Conservation (phyloP, 345 rosid species). For the Cardamine resedifolia region DNA sequence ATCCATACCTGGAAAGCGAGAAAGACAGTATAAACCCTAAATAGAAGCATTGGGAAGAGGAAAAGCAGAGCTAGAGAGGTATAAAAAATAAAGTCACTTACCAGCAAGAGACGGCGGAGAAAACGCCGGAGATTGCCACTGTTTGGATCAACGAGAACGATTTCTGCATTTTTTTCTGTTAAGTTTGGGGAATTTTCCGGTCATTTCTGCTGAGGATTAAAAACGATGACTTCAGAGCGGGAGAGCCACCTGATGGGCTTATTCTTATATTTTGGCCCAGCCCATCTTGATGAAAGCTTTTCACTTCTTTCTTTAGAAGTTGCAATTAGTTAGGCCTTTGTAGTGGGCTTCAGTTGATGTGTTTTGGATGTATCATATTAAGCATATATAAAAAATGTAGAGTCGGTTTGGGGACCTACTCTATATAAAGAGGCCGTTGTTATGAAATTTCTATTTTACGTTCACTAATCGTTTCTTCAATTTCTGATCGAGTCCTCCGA, state of each 20-base stretch:
- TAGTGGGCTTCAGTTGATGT: too few species aligned
- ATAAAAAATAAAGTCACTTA: slow-evolving; percentile 14
- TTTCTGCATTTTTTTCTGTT: slow-evolving; percentile 49
- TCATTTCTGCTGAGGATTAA: not conserved
- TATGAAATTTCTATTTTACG: too few species aligned
- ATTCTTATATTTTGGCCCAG: not conserved
- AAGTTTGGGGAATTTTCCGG: not conserved
- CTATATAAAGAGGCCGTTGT: too few species aligned
- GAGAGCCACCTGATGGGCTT: slow-evolving; percentile 25
- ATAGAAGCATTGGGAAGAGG: not conserved
- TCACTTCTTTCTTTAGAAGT: too few species aligned
- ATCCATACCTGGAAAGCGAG: slow-evolving; percentile 67
- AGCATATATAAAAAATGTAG: too few species aligned
- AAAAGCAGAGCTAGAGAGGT: not conserved
- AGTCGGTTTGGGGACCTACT: too few species aligned
- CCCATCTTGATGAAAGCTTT: too few species aligned
- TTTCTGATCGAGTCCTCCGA: too few species aligned
- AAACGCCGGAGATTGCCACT: slow-evolving; percentile 66
- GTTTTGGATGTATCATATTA: too few species aligned
- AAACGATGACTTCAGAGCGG: slow-evolving; percentile 9
- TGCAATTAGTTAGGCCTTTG: too few species aligned
- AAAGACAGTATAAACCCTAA: slow-evolving; percentile 15
- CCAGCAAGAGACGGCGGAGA: slow-evolving; percentile 87
- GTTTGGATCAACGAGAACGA: slow-evolving; percentile 72
- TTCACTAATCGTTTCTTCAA: too few species aligned